phyloP scores from a whole-genome alignment of 345 rosid species.

The Eucalyptus pumila region DNA sequence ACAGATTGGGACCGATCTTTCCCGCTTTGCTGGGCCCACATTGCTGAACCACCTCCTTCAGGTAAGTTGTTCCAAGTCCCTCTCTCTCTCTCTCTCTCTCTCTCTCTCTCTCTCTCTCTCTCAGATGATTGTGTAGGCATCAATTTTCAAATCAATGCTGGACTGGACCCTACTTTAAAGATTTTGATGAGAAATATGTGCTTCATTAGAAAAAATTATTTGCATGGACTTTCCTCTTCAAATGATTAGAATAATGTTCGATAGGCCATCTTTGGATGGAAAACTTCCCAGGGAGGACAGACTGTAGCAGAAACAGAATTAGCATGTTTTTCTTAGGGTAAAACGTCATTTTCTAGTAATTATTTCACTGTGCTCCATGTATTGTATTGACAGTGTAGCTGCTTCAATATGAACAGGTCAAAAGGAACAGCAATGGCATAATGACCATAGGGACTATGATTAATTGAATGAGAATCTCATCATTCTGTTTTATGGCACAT shows the following conservation, averaged over 20 bases:
- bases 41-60: slow-evolving; percentile 62
- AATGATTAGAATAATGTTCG: neutral
- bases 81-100: neutral
- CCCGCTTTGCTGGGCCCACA: slow-evolving; percentile 79
- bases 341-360: neutral
- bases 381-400: neutral
- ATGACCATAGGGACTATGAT: neutral
- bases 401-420: neutral
- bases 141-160: neutral
- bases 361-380: neutral
- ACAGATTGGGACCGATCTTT: slow-evolving; percentile 77
- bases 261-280: neutral
- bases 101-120: no score
- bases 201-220: neutral
- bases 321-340: neutral
- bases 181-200: neutral
- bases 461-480: neutral
- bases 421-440: neutral
- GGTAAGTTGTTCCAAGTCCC: slow-evolving; percentile 26
- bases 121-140: neutral
- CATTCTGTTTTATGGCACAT: neutral
- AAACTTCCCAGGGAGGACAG: neutral
- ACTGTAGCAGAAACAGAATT: neutral
- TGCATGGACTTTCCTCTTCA: neutral
- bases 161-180: neutral